Base-by-base conservation (phyloP, 257 asterid species). In the Lycium barbarum region DNA sequence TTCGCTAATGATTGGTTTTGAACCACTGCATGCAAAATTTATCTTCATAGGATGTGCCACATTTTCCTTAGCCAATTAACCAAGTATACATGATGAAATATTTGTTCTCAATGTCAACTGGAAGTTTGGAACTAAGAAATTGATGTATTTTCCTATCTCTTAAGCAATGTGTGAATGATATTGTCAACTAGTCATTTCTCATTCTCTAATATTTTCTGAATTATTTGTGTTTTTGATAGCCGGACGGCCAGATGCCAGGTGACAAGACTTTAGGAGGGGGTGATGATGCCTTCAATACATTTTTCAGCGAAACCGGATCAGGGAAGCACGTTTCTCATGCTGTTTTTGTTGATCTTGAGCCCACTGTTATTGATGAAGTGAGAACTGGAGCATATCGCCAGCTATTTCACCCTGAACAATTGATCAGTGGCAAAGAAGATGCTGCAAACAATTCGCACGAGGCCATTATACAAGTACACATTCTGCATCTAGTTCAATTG, bases 331-430 rank as follows among this genome's bases (percentile, higher is more conserved):
- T 71, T 71, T 33, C 80, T 40, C 80, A 33, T 1, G 55, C 80
- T 12, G 80, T 40, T 1, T 71, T 71, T 22, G 53, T 71, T 36
- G 80, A 71, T 17, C 80, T 71, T 40, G 55, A 71, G 53, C 80
- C 80, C 26, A 71, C 55, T 43, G 80, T 71, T 15, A 71, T 71
- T 49, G 80, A 71, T 40, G 80, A 71, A 71, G 55, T 71, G 33
- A 36, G 80, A 40, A 71, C 80, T 49, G 80, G 55, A 71, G 5
- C 80, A 13, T 71, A 71, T 49, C 80, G 80, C 3, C 80, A 49
- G 54, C 53, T 71, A 43, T 71, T 71, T 49, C 80, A 71, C 3
- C 55, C 55, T 36, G 80, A 71, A 71, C 80, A 71, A 71, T 49
- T 71, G 33, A 71, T 40, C 33, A 26, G 33, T 26, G 33, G 33